Base-by-base conservation (phyloP, 192 early-diverging fungal species). In the Pecoramyces ruminantium region DNA sequence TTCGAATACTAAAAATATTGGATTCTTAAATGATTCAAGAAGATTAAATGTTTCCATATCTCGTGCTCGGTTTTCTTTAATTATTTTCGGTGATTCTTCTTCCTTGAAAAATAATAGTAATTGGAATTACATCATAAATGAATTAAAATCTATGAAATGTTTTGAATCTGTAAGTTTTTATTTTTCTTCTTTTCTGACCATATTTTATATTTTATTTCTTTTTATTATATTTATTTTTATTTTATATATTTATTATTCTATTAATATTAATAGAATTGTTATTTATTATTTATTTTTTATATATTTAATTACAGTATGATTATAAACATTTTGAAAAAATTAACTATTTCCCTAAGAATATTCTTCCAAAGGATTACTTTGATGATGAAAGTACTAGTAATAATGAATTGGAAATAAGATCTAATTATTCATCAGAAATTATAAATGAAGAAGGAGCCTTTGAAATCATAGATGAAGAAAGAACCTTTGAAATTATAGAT, bases 11-110 rank as follows among this genome's bases (percentile, higher is more conserved):
- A 79, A 86, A 0, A 88, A 88, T 28, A 92, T 97, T 30, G 95
- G 95, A 14, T 97, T 98, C 83, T 85, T 96, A 81, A 83, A 89
- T 12, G 96, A 98, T 83, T 85, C 87, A 29, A 87, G 95, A 12
- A 92, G 95, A 28, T 94, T 98, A 94, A 98, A 96, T 80, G 95
- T 97, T 0, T 94, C 93, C 0, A 81, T 98, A 80, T 96, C 94
- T 13, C 91, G 96, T 79, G 95, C 96, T 18, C 92, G 91, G 58
- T 87, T 87, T 79, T 94, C 97, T 9, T 82, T 96, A 18, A 93
- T 95, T 81, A 87, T 98, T 17, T 82, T 97, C 5, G 95, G 96
- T 5, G 88, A 95, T 82, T 88, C 88, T 14, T 79, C 83, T 2
- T 87, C 92, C 6, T 84, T 98, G 4, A 83, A 82, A 1, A 83